Evolutionary conservation across 768 basidiomycete species (phyloP).

Genomic region (Termitomyces eurrhizus): DNA sequence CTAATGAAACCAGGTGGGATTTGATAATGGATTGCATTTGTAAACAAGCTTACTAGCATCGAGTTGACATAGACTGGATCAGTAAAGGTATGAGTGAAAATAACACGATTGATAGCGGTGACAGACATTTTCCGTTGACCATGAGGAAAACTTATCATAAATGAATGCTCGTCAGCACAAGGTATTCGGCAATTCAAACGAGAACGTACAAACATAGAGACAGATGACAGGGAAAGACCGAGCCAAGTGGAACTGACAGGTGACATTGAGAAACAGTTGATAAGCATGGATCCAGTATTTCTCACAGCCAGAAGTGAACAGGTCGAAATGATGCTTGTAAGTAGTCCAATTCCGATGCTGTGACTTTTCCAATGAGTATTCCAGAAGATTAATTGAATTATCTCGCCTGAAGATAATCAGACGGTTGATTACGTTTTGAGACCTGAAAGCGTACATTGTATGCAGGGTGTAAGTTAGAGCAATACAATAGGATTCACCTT

Average conservation of each 20-base stretch:
- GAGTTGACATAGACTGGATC: not conserved
- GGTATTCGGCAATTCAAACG: not conserved
- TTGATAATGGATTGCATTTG: not conserved
- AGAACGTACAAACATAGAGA: not conserved
- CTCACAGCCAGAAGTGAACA: not conserved
- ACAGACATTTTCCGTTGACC: not conserved
- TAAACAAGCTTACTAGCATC: not conserved
- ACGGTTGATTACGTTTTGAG: not conserved
- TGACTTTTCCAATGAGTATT: not conserved
- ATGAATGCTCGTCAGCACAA: not conserved
- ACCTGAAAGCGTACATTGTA: not conserved
- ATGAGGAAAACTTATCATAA: not conserved
- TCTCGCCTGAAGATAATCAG: not conserved
- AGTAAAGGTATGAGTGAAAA: not conserved
- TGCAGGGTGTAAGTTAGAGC: not conserved
- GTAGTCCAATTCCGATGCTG: not conserved
- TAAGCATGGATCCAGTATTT: not conserved
- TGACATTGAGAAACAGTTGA: not conserved
- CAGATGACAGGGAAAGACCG: not conserved
- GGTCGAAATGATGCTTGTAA: not conserved
- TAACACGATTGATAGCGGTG: not conserved
- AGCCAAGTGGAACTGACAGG: not conserved
- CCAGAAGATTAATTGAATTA: not conserved
- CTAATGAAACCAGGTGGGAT: not conserved
- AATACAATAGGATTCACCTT: not conserved